A percentile compares a stretch with the other conserved stretches of the same genome.
Conservation (phyloP, 257 asterid genomes). For the Orobanche coerulescens region DNA sequence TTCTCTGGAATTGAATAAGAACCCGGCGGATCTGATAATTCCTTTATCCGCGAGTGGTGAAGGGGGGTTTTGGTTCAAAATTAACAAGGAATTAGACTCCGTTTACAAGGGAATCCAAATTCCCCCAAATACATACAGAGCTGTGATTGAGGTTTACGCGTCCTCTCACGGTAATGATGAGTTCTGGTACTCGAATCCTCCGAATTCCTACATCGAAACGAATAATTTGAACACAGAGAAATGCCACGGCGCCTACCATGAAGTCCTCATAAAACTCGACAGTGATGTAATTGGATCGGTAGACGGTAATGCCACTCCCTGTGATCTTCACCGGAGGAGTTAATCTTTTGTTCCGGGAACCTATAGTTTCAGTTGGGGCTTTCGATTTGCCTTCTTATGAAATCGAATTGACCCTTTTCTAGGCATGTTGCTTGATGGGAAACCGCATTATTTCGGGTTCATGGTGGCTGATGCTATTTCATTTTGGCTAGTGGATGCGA, state of each 20-base stretch:
- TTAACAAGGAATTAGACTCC: constrained; percentile 40
- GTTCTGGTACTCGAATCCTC: constrained; percentile 88
- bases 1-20: constrained; percentile 31
- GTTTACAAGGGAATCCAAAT: constrained; percentile 35
- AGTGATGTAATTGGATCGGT: constrained; percentile 53
- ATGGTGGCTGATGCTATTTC: constrained; percentile 53
- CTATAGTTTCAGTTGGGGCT: constrained; percentile 78
- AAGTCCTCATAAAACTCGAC: constrained; percentile 57
- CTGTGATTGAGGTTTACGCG: constrained; percentile 65
- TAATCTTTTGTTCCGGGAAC: constrained; percentile 83
- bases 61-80: constrained; percentile 63
- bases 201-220: constrained; percentile 49
- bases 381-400: constrained; percentile 81
- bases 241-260: constrained; percentile 74
- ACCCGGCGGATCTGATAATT: constrained; percentile 68
- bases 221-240: constrained; percentile 34
- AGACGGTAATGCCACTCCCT: constrained; percentile 66
- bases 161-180: constrained; percentile 81
- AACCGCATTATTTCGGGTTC: constrained; percentile 42
- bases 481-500: constrained; percentile 79
- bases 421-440: constrained; percentile 48
- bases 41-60: constrained; percentile 55
- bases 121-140: constrained; percentile 59
- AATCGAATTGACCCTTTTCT: constrained; percentile 24
- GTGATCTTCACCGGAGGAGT: constrained; percentile 75